Base-by-base conservation (phyloP, 129 eudicot species). In the Centrapalus pauciflorus region DNA sequence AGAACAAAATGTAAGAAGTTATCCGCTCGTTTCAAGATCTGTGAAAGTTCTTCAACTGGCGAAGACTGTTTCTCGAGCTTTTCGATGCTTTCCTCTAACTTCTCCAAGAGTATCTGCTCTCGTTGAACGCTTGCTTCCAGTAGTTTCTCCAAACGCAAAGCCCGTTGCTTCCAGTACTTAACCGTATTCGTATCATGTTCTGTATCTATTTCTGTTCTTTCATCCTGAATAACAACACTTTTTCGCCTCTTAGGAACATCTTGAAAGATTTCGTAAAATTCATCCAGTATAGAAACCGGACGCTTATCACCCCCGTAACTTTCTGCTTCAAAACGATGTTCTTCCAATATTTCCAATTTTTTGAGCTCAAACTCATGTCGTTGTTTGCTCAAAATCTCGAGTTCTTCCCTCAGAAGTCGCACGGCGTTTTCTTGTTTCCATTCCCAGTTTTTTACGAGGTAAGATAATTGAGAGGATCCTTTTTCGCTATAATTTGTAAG, bases 11-110 rank as follows among this genome's bases (percentile, higher is more conserved):
- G 96, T 56, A 88, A 75, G 62, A 80, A 88, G 61, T 89, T 85
- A 72, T 89, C 96, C 0, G 90, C 94, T 61, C 96, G 64, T 80
- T 79, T 81, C 74, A 89, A 69, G 74, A 89, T 77, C 59, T 85
- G 85, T 1, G 94, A 81, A 34, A 89, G 46, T 40, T 89, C 96
- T 77, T 89, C 94, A 7, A 89, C 88, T 0, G 96, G 96, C n/a
- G 96, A 72, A 7, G 90, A 83, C 48, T 89, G 93, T 75, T 76
- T 83, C 63, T 89, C 87, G 24, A 89, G 69, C 72, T 79, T 83
- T 27, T 83, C 82, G 3, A 85, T 81, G 62, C 96, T 89, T 26
- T 83, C 90, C 55, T 80, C 84, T 79, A 89, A 76, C 35, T 85
- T 85, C 45, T 77, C 94, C 35, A 61, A 9, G 0, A 86, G 75